Evolutionary conservation across 352 stramenopile genomes (phyloP).

Genomic region (Phytophthora brassicae): DNA sequence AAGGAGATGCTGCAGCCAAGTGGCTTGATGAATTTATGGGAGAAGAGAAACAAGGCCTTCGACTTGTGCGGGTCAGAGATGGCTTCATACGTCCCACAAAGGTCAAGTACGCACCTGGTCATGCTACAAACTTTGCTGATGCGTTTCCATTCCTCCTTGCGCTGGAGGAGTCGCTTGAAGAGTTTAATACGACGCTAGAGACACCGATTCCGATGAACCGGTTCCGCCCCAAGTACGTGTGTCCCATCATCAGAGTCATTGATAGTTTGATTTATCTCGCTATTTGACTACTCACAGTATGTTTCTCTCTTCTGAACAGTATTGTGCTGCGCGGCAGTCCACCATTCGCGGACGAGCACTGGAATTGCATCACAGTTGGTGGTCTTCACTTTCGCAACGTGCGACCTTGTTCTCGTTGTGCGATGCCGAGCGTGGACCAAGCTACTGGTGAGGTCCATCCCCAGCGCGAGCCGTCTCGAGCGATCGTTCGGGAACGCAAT

Average conservation of each 20-base stretch:
- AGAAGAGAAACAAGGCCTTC: slow-evolving; percentile 41
- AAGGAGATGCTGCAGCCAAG: slow-evolving; percentile 53
- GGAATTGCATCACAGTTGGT: slow-evolving; percentile 63
- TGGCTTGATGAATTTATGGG: slow-evolving; percentile 69
- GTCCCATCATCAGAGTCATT: neutral
- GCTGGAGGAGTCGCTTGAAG: slow-evolving; percentile 54
- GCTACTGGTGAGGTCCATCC: slow-evolving; percentile 52
- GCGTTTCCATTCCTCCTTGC: slow-evolving; percentile 77
- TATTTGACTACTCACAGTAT: too few species aligned
- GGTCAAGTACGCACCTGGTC: slow-evolving; percentile 58
- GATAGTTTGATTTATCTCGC: too few species aligned
- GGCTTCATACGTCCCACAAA: slow-evolving; percentile 55
- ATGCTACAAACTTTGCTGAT: slow-evolving; percentile 73
- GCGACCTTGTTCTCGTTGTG: slow-evolving; percentile 74
- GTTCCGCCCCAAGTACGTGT: slow-evolving; percentile 75
- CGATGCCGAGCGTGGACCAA: slow-evolving; percentile 76
- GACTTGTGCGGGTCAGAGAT: slow-evolving; percentile 63
- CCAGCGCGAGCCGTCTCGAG: slow-evolving; percentile 50
- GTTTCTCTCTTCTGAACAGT: slow-evolving; percentile 26
- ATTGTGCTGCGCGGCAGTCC: slow-evolving; percentile 72
- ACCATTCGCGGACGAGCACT: slow-evolving; percentile 76
- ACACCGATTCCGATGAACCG: slow-evolving; percentile 72
- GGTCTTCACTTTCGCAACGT: slow-evolving; percentile 68
- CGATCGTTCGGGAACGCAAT: slow-evolving; percentile 58
- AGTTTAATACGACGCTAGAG: slow-evolving; percentile 57